phyloP scores from a whole-genome alignment of 805 yeast species.

The Candida ponderosae region DNA sequence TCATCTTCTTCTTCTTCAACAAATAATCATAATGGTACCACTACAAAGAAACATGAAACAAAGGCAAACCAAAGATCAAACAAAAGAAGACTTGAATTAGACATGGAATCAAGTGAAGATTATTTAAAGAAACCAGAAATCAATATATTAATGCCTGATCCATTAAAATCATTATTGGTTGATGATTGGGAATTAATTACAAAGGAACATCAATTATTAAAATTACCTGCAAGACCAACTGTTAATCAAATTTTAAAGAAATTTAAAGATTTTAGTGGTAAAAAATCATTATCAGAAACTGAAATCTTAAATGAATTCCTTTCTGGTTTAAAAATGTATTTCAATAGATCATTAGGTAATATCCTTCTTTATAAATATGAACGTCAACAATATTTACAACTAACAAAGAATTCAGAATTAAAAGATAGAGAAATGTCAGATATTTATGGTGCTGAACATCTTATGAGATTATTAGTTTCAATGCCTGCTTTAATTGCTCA shows the following conservation, averaged over 20 bases:
- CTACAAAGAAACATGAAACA: slow-evolving; percentile 3
- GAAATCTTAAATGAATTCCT: slow-evolving; percentile 59
- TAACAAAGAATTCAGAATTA: slow-evolving; percentile 29
- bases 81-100: slow-evolving; percentile 21
- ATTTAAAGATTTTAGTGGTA: slow-evolving; percentile 31
- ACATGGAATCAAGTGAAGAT: slow-evolving; percentile 23
- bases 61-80: slow-evolving; percentile 12
- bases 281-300: slow-evolving; percentile 25
- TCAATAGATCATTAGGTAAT: slow-evolving; percentile 65
- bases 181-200: slow-evolving; percentile 94
- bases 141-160: slow-evolving; percentile 50
- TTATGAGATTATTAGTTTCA: slow-evolving; percentile 66
- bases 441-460: slow-evolving; percentile 76
- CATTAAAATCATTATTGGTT: slow-evolving; percentile 63
- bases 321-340: slow-evolving; percentile 62
- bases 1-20: slow-evolving; percentile 8
- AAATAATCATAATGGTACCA: too few relatives aligned
- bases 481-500: slow-evolving; percentile 79
- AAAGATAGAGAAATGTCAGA: slow-evolving; percentile 30
- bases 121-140: slow-evolving; percentile 30
- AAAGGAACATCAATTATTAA: slow-evolving; percentile 62
- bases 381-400: slow-evolving; percentile 59
- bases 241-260: slow-evolving; percentile 46
- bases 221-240: slow-evolving; percentile 51
- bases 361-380: slow-evolving; percentile 70